Evolutionary conservation across 2,329 filamentous ascomycete species (phyloP).

Genomic region (Colletotrichum liaoningense): DNA sequence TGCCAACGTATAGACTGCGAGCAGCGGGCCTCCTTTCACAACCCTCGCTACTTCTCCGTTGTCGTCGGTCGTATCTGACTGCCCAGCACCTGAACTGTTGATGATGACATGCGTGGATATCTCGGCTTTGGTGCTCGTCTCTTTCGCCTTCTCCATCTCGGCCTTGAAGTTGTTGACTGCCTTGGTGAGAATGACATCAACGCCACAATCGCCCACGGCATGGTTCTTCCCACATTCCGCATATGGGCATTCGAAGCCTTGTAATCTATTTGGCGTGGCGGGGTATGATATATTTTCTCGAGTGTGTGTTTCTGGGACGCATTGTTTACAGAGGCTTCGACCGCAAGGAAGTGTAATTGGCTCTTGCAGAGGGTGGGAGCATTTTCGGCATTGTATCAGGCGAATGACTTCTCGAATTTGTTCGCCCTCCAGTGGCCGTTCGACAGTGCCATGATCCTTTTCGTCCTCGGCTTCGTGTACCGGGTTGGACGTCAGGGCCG

Average conservation of each 20-base stretch:
- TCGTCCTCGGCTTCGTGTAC: conserved; percentile 35
- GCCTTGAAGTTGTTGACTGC: conserved; percentile 70
- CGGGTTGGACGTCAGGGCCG: conserved; percentile 35
- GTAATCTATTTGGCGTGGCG: conserved; percentile 71
- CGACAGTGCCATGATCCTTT: conserved; percentile 34
- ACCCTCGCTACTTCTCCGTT: conserved; percentile 47
- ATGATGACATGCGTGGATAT: conserved; percentile 52
- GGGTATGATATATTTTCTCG: conserved; percentile 84
- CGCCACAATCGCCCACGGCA: conserved; percentile 78
- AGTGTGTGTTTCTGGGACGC: conserved; percentile 74
- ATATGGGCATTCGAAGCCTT: conserved; percentile 82
- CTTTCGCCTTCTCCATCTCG: conserved; percentile 58
- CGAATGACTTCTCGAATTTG: conserved; percentile 75
- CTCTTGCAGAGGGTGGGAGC: conserved; percentile 73
- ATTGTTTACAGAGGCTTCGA: conserved; percentile 79
- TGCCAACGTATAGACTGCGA: conserved; percentile 75
- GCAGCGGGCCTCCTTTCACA: conserved; percentile 67
- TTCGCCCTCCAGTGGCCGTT: conserved; percentile 45
- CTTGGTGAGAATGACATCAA: conserved; percentile 82
- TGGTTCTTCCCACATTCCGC: conserved; percentile 76
- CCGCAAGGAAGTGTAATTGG: conserved; percentile 87
- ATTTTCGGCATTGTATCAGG: conserved; percentile 81
- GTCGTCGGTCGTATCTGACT: conserved; percentile 47
- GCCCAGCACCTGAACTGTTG: conserved; percentile 22
- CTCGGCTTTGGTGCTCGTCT: conserved; percentile 46